Percentiles rank a stretch among this genome's conserved stretches.
These are phyloP conservation scores for Oemleria cerasiformis DNA, from an alignment of 306 rosid genomes.

Conservation along the genomic window DNA sequence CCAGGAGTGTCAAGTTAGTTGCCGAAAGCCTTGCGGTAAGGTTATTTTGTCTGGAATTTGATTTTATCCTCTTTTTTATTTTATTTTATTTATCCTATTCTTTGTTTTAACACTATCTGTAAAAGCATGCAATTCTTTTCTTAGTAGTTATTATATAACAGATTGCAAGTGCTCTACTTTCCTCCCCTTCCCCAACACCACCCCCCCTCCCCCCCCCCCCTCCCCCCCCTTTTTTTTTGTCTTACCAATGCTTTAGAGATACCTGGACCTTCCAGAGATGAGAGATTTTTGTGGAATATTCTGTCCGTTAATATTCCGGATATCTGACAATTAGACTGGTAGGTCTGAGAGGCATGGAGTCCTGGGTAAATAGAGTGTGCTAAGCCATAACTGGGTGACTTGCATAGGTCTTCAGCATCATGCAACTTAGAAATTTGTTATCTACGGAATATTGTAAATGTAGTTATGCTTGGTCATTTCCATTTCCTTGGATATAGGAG, in stretches of 20 bases:
- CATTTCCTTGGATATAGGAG: neutral
- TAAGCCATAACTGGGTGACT: neutral
- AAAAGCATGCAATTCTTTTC: neutral
- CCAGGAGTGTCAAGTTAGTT: conserved; percentile 82
- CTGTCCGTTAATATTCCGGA: neutral
- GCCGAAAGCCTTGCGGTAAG: conserved; percentile 97
- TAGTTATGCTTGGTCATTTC: neutral
- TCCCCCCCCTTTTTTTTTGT: too few species aligned
- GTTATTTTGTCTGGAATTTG: conserved; percentile 9
- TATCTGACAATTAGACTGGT: neutral
- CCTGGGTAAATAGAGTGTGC: neutral
- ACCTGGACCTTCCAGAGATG: neutral
- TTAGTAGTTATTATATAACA: neutral
- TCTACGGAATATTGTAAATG: neutral
- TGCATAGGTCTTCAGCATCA: neutral
- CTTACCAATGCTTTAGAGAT: neutral
- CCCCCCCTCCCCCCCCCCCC: too few species aligned
- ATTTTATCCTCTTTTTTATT: neutral
- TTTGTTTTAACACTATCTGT: neutral
- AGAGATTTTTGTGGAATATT: neutral
- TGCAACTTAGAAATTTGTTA: neutral
- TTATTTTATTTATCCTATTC: neutral
- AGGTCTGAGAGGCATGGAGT: conserved; percentile 1
- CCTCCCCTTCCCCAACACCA: too few species aligned
- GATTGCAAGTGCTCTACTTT: neutral